phyloP scores from a whole-genome alignment of 257 asterid species.

The Fraxinus excelsior region DNA sequence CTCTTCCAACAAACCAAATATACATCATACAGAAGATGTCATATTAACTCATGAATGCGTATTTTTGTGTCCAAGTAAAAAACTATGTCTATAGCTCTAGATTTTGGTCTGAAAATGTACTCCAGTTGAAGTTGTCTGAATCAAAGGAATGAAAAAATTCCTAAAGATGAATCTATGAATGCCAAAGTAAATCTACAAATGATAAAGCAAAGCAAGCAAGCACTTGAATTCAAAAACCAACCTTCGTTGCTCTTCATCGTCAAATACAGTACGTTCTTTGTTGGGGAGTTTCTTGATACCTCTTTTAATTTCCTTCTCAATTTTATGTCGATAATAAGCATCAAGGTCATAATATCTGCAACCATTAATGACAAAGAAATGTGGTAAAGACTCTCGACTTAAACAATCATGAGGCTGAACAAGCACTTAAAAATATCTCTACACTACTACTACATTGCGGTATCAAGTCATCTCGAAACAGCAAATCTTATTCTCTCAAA shows the following conservation, averaged over 20 bases:
- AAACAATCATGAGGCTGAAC: neutral
- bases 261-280: slow-evolving; percentile 75
- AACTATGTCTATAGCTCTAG: neutral
- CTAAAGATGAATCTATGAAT: neutral
- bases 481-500: slow-evolving; percentile 9
- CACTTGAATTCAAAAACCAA: slow-evolving; percentile 22
- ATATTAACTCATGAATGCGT: neutral
- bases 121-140: neutral
- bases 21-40: neutral
- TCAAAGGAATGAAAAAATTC: neutral
- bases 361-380: slow-evolving; percentile 16
- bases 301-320: slow-evolving; percentile 73
- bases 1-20: neutral
- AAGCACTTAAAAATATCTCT: neutral
- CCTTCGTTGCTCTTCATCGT: slow-evolving; percentile 97
- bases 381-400: slow-evolving; percentile 8
- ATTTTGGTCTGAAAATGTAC: neutral
- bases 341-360: slow-evolving; percentile 89
- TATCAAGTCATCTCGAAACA: neutral
- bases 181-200: slow-evolving; percentile 7
- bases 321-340: slow-evolving; percentile 58
- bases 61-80: neutral
- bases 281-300: slow-evolving; percentile 54
- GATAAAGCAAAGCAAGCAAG: slow-evolving; percentile 13
- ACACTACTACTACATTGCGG: slow-evolving; percentile 14